These are phyloP conservation scores for Chlorella sp. DNA, from an alignment of 139 green algal genomes.

Conservation along the genomic window DNA sequence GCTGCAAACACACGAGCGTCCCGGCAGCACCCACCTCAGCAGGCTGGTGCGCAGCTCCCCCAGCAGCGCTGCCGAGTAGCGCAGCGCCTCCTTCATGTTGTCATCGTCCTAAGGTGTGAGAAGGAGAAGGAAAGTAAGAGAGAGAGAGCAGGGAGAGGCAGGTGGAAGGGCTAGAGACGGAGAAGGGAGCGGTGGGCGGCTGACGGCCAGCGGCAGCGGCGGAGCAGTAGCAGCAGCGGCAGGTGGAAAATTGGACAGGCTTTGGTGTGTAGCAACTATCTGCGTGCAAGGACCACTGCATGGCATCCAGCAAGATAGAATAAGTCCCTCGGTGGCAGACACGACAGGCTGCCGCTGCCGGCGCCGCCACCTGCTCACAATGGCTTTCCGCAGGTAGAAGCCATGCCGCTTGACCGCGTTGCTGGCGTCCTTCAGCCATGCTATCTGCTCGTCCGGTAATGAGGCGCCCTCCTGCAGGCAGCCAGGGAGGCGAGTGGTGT, in stretches of 20 bases:
- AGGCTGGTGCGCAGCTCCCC: constrained; percentile 92
- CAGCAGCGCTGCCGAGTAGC: constrained; percentile 89
- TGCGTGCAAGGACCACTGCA: no score
- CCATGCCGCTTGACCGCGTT: constrained; percentile 80
- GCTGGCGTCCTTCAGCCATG: constrained; percentile 74
- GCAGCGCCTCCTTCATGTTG: constrained; percentile 95
- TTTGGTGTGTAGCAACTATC: no score
- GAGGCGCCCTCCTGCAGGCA: background rate
- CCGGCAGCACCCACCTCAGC: constrained; percentile 54
- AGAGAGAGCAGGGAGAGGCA: background rate
- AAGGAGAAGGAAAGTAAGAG: background rate
- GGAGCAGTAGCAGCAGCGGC: background rate
- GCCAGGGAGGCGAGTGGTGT: background rate
- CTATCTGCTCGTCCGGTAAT: constrained; percentile 66
- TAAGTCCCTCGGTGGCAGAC: background rate
- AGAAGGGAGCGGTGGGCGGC: background rate
- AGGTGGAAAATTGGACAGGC: background rate
- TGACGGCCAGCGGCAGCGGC: no score
- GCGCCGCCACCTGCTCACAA: constrained; percentile 56
- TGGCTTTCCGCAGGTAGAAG: constrained; percentile 85
- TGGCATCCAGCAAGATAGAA: background rate
- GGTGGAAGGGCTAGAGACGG: background rate
- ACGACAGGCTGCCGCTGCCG: background rate
- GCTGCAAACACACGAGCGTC: background rate
- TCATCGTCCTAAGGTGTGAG: constrained; percentile 82